Percentiles rank a stretch among this genome's conserved stretches.
phyloP scores from a whole-genome alignment of 2,329 filamentous ascomycete species.

The Botrytis paeoniae region DNA sequence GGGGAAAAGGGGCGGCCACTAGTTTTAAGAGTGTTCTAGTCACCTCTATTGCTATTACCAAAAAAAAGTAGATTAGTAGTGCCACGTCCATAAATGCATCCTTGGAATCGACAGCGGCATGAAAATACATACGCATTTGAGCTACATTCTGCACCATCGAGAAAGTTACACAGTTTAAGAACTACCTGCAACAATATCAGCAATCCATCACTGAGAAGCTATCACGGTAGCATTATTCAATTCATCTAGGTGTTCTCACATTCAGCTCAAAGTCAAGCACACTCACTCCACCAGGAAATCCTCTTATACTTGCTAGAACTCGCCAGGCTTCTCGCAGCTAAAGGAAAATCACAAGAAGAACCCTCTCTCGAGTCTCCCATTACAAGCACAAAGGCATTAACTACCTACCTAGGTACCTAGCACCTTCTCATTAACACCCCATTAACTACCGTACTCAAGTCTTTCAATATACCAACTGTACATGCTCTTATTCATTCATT shows the following conservation, averaged over 20 bases:
- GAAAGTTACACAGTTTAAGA: neutral
- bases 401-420: too few species aligned
- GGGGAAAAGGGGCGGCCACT: rapidly evolving
- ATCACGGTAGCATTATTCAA: neutral
- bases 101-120: neutral
- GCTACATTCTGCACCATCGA: neutral
- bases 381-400: neutral
- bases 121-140: neutral
- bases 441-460: neutral
- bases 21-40: neutral
- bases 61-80: neutral
- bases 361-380: neutral
- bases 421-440: neutral
- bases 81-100: rapidly evolving
- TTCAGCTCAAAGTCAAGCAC: neutral
- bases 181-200: neutral
- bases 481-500: neutral
- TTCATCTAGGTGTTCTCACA: neutral
- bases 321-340: neutral
- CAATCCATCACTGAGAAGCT: neutral
- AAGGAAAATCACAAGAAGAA: neutral
- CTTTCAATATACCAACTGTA: neutral
- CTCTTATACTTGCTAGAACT: neutral
- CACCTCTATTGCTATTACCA: neutral
- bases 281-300: neutral